These are phyloP conservation scores for Panaeolus cyanescens DNA, from an alignment of 768 basidiomycete genomes.

Conservation along the genomic window DNA sequence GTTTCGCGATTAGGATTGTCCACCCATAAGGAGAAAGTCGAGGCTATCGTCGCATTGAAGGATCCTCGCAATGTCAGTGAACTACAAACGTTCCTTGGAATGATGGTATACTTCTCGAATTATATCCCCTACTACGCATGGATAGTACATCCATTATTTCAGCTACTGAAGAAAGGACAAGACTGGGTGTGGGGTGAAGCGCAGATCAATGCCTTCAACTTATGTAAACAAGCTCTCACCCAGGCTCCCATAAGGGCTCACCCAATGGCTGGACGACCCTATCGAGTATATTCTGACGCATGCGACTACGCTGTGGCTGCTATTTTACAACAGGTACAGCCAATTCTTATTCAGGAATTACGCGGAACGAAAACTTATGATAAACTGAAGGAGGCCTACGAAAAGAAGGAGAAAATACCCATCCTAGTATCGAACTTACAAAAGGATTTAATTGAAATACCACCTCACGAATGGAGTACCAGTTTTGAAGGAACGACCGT, in stretches of 20 bases:
- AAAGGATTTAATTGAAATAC: constrained; percentile 21
- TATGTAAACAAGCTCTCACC: constrained; percentile 27
- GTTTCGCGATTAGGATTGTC: constrained; percentile 38
- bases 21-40: constrained; percentile 36
- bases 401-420: constrained; percentile 19
- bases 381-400: constrained; percentile 18
- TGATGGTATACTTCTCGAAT: constrained; percentile 36
- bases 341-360: constrained; percentile 25
- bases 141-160: constrained; percentile 34
- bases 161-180: constrained; percentile 28
- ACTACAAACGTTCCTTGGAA: constrained; percentile 34
- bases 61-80: constrained; percentile 24
- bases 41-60: constrained; percentile 30
- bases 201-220: constrained; percentile 27
- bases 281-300: constrained; percentile 37
- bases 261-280: constrained; percentile 27
- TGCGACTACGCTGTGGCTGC: constrained; percentile 28
- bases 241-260: constrained; percentile 34
- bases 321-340: constrained; percentile 35
- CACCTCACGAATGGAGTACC: constrained; percentile 20
- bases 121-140: constrained; percentile 37
- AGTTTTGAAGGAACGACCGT: constrained; percentile 31
- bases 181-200: constrained; percentile 22
- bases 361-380: constrained; percentile 28
- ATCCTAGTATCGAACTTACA: constrained; percentile 15